Conservation (phyloP, 805 yeast genomes). For the Clavispora phyllophila region DNA sequence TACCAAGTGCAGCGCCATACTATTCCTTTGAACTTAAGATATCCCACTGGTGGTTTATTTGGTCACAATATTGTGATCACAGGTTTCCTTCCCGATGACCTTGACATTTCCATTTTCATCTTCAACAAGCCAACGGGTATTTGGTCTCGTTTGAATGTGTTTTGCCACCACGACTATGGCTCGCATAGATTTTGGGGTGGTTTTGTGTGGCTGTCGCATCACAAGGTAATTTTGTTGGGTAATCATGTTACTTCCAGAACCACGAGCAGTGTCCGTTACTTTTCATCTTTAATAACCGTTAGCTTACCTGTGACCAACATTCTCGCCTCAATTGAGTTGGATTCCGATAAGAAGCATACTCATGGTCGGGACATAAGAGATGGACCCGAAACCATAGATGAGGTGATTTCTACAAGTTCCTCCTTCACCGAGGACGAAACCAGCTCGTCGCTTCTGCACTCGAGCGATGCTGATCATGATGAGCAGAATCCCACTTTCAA, state of each 20-base stretch:
- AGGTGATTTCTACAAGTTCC: background rate
- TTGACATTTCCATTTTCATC: constrained; percentile 43
- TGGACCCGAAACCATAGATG: constrained; percentile 7
- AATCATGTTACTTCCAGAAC: constrained; percentile 40
- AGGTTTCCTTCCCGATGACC: constrained; percentile 51
- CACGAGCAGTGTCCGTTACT: constrained; percentile 44
- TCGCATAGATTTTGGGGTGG: constrained; percentile 64
- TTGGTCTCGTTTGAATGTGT: constrained; percentile 60
- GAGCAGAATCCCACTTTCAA: background rate
- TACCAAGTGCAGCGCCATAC: constrained; percentile 13
- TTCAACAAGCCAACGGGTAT: constrained; percentile 51
- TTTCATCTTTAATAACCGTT: constrained; percentile 44
- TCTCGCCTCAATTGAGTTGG: constrained; percentile 39
- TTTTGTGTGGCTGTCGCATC: constrained; percentile 75
- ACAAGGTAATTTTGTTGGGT: constrained; percentile 61
- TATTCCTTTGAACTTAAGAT: constrained; percentile 44
- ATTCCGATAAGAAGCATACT: constrained; percentile 17
- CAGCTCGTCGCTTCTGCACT: constrained; percentile 10
- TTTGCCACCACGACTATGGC: constrained; percentile 46
- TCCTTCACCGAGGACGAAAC: constrained; percentile 8
- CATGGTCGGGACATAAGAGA: background rate
- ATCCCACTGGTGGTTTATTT: constrained; percentile 59
- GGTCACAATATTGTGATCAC: constrained; percentile 61
- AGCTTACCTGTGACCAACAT: constrained; percentile 53
- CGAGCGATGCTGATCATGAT: constrained; percentile 4